Evolutionary conservation across 2,329 filamentous ascomycete species (phyloP).

Genomic region (Fusarium pseudonygamai): DNA sequence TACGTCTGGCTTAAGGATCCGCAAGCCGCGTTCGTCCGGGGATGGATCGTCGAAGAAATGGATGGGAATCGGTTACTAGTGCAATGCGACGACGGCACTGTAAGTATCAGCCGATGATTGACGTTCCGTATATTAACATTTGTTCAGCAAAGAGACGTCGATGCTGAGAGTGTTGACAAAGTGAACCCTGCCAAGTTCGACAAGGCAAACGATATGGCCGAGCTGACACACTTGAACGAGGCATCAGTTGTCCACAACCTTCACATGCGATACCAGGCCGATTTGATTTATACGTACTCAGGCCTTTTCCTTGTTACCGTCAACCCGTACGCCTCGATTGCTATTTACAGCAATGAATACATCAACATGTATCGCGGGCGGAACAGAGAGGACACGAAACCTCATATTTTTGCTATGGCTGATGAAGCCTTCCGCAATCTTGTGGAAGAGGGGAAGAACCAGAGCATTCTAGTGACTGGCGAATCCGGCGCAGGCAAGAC

Average conservation of each 20-base stretch:
- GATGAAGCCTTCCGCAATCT: conserved; percentile 96
- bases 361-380: conserved; percentile 98
- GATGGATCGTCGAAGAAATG: conserved; percentile 88
- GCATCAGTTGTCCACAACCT: conserved; percentile 98
- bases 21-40: conserved; percentile 87
- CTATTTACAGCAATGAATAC: conserved; percentile 97
- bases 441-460: conserved; percentile 93
- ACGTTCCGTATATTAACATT: conserved; percentile 22
- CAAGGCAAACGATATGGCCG: conserved; percentile 99
- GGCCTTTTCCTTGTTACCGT: conserved; percentile 96
- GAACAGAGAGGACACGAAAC: conserved; percentile 91
- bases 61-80: conserved; percentile 77
- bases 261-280: conserved; percentile 92
- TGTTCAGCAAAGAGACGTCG: conserved; percentile 82
- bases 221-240: conserved; percentile 97
- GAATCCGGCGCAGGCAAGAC: conserved; percentile 99
- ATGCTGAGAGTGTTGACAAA: conserved; percentile 91
- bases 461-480: conserved; percentile 97
- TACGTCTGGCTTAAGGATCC: conserved; percentile 97
- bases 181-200: conserved; percentile 99
- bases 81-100: conserved; percentile 91
- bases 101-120: conserved; percentile 55
- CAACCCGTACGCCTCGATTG: conserved; percentile 93
- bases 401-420: conserved; percentile 97
- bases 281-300: conserved; percentile 98